Conservation (phyloP, 257 asterid species). For the Leptodermis oblonga region DNA sequence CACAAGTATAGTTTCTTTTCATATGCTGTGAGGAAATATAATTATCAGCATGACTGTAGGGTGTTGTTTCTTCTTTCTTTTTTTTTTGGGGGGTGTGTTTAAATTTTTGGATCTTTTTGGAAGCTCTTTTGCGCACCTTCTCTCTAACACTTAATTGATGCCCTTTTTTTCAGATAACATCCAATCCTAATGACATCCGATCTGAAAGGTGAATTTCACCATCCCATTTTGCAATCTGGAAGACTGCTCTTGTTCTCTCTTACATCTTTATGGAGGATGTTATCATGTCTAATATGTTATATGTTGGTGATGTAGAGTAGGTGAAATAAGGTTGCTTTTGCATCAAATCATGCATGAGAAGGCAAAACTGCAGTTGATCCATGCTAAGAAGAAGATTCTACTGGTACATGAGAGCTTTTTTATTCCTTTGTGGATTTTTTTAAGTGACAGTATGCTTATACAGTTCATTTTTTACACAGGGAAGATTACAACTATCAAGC, state of each 20-base stretch:
- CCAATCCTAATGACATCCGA: slow-evolving; percentile 33
- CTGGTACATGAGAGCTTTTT: slow-evolving; percentile 49
- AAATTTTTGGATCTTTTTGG: background rate
- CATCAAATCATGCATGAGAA: slow-evolving; percentile 53
- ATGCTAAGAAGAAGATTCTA: slow-evolving; percentile 49
- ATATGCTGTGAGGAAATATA: background rate
- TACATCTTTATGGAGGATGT: background rate
- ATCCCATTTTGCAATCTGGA: slow-evolving; percentile 5
- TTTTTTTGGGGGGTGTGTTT: background rate
- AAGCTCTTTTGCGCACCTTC: slow-evolving; percentile 10
- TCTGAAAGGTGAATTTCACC: slow-evolving; percentile 49
- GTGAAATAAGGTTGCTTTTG: slow-evolving; percentile 51
- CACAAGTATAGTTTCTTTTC: slow-evolving; percentile 10
- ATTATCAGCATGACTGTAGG: slow-evolving; percentile 3
- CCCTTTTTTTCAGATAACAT: slow-evolving; percentile 42
- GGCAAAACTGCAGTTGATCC: slow-evolving; percentile 63
- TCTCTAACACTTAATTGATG: slow-evolving; percentile 28
- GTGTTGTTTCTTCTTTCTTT: background rate
- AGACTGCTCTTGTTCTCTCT: background rate
- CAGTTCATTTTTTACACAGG: slow-evolving; percentile 45
- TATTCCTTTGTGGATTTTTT: slow-evolving; percentile 8
- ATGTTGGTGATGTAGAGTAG: slow-evolving; percentile 45
- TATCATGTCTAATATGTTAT: background rate
- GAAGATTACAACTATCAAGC: slow-evolving; percentile 42
- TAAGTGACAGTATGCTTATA: slow-evolving; percentile 8